Conservation (phyloP, 1,284 basidiomycete genomes). For the Papiliotrema terrestris region DNA sequence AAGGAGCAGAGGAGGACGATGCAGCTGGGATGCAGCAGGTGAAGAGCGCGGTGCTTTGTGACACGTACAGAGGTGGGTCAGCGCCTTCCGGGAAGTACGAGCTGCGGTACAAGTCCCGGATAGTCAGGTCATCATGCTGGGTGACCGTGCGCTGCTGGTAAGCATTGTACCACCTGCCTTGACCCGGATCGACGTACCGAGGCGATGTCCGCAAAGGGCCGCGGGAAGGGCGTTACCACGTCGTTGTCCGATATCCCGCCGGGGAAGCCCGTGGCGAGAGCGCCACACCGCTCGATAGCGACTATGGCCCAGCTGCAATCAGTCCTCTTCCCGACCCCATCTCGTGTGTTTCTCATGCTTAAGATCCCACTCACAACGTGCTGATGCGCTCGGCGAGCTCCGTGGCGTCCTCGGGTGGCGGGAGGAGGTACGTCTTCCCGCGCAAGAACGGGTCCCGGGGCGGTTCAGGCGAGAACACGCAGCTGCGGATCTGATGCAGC, state of each 20-base stretch:
- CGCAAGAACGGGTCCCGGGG: constrained; percentile 31
- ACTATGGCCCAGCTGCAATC: constrained; percentile 37
- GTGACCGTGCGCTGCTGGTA: constrained; percentile 28
- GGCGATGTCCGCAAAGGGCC: constrained; percentile 32
- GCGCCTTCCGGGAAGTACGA: constrained; percentile 14
- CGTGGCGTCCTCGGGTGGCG: constrained; percentile 38
- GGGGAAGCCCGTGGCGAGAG: constrained; percentile 39
- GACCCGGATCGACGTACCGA: constrained; percentile 18
- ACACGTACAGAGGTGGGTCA: constrained; percentile 32
- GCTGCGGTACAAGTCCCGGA: constrained; percentile 34
- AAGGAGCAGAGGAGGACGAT: no score
- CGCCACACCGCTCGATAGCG: constrained; percentile 36
- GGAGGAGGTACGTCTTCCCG: constrained; percentile 30
- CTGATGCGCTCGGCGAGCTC: constrained; percentile 44
- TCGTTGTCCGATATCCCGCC: constrained; percentile 33
- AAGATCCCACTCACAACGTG: constrained; percentile 43
- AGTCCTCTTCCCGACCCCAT: not conserved
- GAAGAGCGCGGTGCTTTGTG: no score
- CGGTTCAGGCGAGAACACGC: constrained; percentile 18
- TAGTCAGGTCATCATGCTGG: constrained; percentile 31
- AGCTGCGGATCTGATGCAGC: constrained; percentile 38
- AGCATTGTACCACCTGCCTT: not conserved
- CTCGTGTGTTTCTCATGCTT: no score
- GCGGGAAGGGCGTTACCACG: constrained; percentile 40
- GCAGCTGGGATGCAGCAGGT: no score